Base-by-base conservation (phyloP, 2,329 filamentous ascomycete genomes). In the Microsporum canis region DNA sequence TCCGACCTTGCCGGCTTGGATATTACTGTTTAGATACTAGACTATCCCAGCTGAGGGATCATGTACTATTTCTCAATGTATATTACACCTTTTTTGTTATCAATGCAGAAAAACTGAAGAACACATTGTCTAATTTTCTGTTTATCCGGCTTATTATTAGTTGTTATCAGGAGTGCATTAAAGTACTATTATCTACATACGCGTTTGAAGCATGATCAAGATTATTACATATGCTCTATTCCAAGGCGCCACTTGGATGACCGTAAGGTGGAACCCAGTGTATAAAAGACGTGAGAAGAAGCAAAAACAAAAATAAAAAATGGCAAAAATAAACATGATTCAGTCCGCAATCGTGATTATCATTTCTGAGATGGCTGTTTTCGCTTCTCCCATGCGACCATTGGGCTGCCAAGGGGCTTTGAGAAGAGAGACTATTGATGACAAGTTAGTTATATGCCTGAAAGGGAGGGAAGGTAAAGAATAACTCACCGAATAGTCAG, bases 321-420 rank as follows among this genome's bases (percentile, higher is more conserved):
- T 68, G 58, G 65, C 68, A 65, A 66, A 62, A 36, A 63, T 31
- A 27, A 61, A 31, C 33, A n/a, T 57, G 29, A 57, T n/a, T 53
- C n/a, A 31, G 53, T 36, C 51, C 31, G 51, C 51, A 36, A n/a
- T 55, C 51, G 47, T 58, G 58, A 14, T 59, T 38, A 63, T 62
- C 61, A 57, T 57, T 64, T 62, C 31, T 57, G 39, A 51, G 47
- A 34, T 23, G 57, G 7, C 39, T 51, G 39, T 33, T 64, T 63
- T 45, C 65, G 61, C 59, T 59, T 64, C 58, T 66, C 65, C 63
- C 62, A 66, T 14, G 43, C 56, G 57, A 95, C 83, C 58, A 84
- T 79, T 53, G 86, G 87, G 47, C 87, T 86, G 72, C 86, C 83
- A 58, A 88, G 73, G 8, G 88, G 88, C 66, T 87, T 82, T 57